Conservation (phyloP, 345 rosid species). For the Heritiera fomes region DNA sequence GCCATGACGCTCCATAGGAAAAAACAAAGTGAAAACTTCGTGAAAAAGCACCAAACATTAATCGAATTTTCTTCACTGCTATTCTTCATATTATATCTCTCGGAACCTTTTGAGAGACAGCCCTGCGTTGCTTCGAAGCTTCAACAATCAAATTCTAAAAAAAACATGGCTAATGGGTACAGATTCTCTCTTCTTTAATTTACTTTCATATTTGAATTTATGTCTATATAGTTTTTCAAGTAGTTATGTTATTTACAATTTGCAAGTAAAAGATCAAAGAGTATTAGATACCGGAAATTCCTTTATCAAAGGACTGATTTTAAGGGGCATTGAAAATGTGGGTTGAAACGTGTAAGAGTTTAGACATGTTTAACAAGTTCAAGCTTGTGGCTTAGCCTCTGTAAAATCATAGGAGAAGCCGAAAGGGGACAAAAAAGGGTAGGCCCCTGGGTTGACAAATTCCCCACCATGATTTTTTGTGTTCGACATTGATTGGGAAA, state of each 20-base stretch:
- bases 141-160: neutral
- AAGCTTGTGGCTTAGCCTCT: no score
- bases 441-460: neutral
- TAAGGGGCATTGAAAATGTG: neutral
- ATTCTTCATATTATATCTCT: neutral
- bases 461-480: neutral
- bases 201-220: neutral
- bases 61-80: no score
- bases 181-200: neutral
- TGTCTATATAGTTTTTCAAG: neutral
- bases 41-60: no score
- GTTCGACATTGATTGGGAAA: neutral
- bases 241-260: neutral
- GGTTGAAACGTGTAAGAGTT: no score
- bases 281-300: neutral
- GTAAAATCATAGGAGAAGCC: neutral
- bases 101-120: neutral
- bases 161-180: neutral
- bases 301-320: neutral
- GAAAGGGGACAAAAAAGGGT: neutral
- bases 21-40: no score
- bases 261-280: neutral
- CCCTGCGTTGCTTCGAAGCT: neutral
- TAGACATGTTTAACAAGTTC: no score
- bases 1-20: no score